A percentile compares a stretch with the other conserved stretches of the same genome.
phyloP scores from a whole-genome alignment of 352 stramenopile species.

The Pythium aquatile region DNA sequence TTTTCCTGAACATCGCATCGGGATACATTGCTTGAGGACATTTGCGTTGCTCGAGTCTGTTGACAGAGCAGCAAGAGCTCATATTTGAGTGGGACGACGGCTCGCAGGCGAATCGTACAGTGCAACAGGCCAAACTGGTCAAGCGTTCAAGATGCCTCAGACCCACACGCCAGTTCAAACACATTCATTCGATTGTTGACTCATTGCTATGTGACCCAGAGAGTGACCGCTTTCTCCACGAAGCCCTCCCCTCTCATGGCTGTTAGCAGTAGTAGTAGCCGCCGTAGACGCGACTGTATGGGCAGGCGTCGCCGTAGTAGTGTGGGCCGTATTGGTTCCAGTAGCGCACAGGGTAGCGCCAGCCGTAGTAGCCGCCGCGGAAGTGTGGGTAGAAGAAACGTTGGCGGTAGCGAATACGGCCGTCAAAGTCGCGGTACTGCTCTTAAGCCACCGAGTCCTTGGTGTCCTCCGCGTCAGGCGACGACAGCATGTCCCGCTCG shows the following conservation, averaged over 20 bases:
- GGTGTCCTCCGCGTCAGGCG: constrained; percentile 4
- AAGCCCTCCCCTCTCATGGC: not conserved
- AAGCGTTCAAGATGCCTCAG: no score
- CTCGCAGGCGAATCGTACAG: no score
- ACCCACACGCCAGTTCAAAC: no score
- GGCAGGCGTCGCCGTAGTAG: constrained; percentile 30
- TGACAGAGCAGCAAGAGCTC: no score
- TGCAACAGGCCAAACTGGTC: no score
- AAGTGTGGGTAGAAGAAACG: constrained; percentile 36
- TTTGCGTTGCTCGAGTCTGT: no score
- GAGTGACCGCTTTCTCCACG: no score
- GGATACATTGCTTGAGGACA: not conserved
- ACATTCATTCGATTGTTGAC: no score
- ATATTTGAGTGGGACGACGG: no score
- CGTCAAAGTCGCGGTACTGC: constrained; percentile 1
- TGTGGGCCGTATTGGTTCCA: constrained; percentile 38
- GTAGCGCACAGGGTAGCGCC: constrained; percentile 41
- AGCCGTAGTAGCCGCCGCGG: constrained; percentile 36
- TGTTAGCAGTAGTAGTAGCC: constrained; percentile 46
- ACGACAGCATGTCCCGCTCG: constrained; percentile 11
- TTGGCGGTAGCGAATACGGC: constrained; percentile 17
- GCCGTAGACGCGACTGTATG: constrained; percentile 35
- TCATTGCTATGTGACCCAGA: no score
- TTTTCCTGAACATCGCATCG: not conserved
- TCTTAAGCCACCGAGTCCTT: not conserved